Conservation (phyloP, 1,139 yeast genomes). For the Blastobotrys malaysiensis region DNA sequence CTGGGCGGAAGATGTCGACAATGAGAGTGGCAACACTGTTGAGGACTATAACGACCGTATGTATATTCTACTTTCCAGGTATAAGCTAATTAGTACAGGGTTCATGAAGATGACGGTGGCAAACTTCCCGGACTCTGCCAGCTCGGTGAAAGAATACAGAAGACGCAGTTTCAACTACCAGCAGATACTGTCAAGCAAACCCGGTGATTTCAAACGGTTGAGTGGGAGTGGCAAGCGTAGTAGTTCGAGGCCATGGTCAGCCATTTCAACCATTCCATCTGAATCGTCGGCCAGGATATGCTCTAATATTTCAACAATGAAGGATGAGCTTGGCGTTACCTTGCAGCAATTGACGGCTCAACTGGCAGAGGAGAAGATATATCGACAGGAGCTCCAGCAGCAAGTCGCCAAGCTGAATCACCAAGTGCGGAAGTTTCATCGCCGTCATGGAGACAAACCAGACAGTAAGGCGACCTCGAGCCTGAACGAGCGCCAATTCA, state of each 20-base stretch:
- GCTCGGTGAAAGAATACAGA: background rate
- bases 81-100: background rate
- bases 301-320: background rate
- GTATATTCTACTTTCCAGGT: background rate
- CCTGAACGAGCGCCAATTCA: background rate
- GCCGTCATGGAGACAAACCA: background rate
- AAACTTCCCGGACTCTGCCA: background rate
- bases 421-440: background rate
- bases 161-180: background rate
- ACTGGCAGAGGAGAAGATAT: background rate
- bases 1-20: background rate
- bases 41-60: slow-evolving; percentile 1
- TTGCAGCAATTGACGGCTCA: background rate
- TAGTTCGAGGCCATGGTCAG: background rate
- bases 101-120: background rate
- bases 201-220: background rate
- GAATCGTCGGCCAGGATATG: background rate
- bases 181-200: background rate
- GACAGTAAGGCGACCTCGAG: background rate
- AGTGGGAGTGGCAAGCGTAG: background rate
- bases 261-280: background rate
- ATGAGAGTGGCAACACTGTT: background rate
- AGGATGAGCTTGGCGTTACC: background rate
- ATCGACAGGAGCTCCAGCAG: background rate
- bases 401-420: background rate